These are phyloP conservation scores for Misopates orontium DNA, from an alignment of 257 asterid genomes.

Conservation along the genomic window DNA sequence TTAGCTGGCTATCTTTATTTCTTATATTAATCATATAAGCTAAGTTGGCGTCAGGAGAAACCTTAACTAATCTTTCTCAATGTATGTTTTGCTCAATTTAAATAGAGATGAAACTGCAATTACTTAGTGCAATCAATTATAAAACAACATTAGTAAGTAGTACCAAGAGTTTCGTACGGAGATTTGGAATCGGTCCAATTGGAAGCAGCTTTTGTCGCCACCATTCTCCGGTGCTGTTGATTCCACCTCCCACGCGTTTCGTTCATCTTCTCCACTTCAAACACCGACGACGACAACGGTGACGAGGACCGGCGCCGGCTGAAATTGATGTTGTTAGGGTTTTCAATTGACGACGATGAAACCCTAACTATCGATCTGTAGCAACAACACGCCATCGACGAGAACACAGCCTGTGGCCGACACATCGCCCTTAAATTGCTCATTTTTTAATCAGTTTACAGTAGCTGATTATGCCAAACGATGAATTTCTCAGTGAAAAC, in stretches of 20 bases:
- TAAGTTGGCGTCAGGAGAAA: too few relatives aligned
- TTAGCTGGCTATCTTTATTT: too few relatives aligned
- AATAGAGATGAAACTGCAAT: not conserved
- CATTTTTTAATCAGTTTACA: constrained; percentile 40
- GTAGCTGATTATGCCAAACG: too few relatives aligned
- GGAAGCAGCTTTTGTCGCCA: constrained; percentile 72
- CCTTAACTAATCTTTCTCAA: too few relatives aligned
- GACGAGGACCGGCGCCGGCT: constrained; percentile 21
- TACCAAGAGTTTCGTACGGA: constrained; percentile 87
- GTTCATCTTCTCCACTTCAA: constrained; percentile 37
- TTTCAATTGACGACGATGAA: constrained; percentile 38
- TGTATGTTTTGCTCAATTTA: too few relatives aligned
- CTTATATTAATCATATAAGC: too few relatives aligned
- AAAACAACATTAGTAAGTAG: too few relatives aligned
- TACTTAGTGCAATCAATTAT: too few relatives aligned
- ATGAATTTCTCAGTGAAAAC: not conserved
- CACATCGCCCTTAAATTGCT: constrained; percentile 68
- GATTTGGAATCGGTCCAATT: constrained; percentile 82
- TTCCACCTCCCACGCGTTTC: constrained; percentile 48
- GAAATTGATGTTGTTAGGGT: constrained; percentile 20
- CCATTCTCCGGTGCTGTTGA: constrained; percentile 80
- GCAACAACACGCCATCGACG: constrained; percentile 56
- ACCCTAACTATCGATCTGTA: constrained; percentile 57
- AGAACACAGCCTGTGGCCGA: constrained; percentile 62
- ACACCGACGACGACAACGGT: constrained; percentile 40